A percentile compares a stretch with the other conserved stretches of the same genome.
These are phyloP conservation scores for Potentilla sterilis DNA, from an alignment of 306 rosid genomes.

Conservation along the genomic window DNA sequence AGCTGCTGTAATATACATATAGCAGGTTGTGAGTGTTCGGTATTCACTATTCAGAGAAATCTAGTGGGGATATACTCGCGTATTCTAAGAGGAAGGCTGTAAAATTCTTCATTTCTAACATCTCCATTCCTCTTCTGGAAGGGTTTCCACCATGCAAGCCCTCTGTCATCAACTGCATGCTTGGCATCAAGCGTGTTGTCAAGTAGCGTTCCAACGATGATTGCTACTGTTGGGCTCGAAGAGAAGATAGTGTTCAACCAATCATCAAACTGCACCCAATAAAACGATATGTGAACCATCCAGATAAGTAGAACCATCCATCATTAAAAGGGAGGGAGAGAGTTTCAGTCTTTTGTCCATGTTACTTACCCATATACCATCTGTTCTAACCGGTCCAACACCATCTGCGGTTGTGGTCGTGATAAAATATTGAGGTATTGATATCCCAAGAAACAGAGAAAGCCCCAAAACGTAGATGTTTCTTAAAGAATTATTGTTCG, in stretches of 20 bases:
- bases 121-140: constrained; percentile 82
- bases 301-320: constrained; percentile 13
- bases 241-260: constrained; percentile 86
- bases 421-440: constrained; percentile 84
- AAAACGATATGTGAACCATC: constrained; percentile 5
- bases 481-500: constrained; percentile 76
- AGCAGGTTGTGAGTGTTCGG: neutral
- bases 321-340: neutral
- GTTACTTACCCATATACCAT: constrained; percentile 80
- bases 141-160: constrained; percentile 82
- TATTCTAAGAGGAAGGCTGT: constrained; percentile 63
- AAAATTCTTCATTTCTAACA: constrained; percentile 69
- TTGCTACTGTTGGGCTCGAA: constrained; percentile 78
- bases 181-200: constrained; percentile 78
- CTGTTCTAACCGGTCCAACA: constrained; percentile 78
- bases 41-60: constrained; percentile 33
- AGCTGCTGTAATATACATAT: constrained; percentile 12
- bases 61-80: constrained; percentile 62
- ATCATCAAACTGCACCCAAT: constrained; percentile 66
- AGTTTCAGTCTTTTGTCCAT: neutral
- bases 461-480: constrained; percentile 78
- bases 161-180: constrained; percentile 48
- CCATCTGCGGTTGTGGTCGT: constrained; percentile 58
- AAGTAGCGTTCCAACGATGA: constrained; percentile 71
- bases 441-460: constrained; percentile 77